These are phyloP conservation scores for Ophiostoma quercus DNA, from an alignment of 2,329 filamentous ascomycete genomes.

Conservation along the genomic window DNA sequence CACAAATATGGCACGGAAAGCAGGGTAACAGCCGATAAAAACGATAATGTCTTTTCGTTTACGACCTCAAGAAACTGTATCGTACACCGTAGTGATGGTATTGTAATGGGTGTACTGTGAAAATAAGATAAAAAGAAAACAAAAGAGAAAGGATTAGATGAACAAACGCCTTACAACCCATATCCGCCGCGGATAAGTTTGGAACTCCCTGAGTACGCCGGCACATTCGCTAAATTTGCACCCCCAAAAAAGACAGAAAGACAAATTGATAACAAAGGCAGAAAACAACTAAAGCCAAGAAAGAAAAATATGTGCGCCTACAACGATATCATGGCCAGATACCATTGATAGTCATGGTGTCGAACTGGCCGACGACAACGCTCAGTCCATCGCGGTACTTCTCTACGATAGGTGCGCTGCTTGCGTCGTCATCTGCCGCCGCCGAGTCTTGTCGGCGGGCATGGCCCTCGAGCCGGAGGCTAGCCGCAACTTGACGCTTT, in stretches of 20 bases:
- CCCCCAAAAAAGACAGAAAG: neutral
- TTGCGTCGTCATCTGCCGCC: neutral
- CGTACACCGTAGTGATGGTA: neutral
- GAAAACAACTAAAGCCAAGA: neutral
- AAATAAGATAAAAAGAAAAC: neutral
- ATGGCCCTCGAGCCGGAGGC: neutral
- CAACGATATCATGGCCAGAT: constrained; percentile 23
- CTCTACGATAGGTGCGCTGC: constrained; percentile 16
- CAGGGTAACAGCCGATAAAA: neutral
- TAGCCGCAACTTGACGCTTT: neutral
- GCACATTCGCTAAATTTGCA: neutral
- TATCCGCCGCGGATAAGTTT: neutral
- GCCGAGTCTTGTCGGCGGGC: constrained; percentile 1
- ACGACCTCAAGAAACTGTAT: neutral
- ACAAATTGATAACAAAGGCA: neutral
- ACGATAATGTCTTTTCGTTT: neutral
- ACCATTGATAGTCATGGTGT: constrained; percentile 22
- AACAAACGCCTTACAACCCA: neutral
- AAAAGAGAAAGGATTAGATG: neutral
- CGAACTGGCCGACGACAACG: constrained; percentile 23
- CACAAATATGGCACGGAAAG: neutral
- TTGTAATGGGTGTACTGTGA: too few species aligned
- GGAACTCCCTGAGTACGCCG: neutral
- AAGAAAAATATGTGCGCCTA: neutral
- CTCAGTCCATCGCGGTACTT: constrained; percentile 24